These are phyloP conservation scores for Neonectria hederae DNA, from an alignment of 2,329 filamentous ascomycete species.

Conservation along the genomic window DNA sequence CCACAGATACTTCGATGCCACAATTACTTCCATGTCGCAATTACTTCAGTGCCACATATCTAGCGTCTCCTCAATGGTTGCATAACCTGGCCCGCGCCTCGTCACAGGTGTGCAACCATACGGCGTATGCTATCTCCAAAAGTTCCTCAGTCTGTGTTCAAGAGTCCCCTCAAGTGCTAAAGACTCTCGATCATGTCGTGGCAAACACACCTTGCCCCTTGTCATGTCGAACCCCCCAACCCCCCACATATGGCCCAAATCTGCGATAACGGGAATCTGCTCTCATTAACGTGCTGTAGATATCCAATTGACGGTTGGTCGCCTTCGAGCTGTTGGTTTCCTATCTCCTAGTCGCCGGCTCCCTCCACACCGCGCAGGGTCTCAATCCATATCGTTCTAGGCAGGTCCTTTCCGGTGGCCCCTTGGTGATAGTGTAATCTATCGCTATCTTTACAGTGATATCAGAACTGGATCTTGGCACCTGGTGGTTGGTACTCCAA, in stretches of 20 bases:
- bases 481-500: background rate
- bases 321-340: background rate
- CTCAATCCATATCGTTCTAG: background rate
- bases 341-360: background rate
- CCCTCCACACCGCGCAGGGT: background rate
- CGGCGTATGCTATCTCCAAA: constrained; percentile 1
- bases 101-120: background rate
- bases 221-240: background rate
- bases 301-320: background rate
- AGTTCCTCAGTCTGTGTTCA: background rate
- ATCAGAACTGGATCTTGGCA: background rate
- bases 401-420: background rate
- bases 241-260: background rate
- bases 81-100: background rate
- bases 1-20: background rate
- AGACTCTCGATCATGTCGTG: no score
- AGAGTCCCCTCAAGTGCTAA: background rate
- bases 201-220: background rate
- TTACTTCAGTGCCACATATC: background rate
- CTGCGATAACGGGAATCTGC: background rate
- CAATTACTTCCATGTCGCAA: background rate
- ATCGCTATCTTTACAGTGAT: background rate
- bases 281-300: background rate
- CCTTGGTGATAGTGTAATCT: background rate
- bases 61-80: background rate